A percentile compares a stretch with the other conserved stretches of the same genome.
Conservation (phyloP, 768 basidiomycete genomes). For the Pleurotus salmoneostramineus region DNA sequence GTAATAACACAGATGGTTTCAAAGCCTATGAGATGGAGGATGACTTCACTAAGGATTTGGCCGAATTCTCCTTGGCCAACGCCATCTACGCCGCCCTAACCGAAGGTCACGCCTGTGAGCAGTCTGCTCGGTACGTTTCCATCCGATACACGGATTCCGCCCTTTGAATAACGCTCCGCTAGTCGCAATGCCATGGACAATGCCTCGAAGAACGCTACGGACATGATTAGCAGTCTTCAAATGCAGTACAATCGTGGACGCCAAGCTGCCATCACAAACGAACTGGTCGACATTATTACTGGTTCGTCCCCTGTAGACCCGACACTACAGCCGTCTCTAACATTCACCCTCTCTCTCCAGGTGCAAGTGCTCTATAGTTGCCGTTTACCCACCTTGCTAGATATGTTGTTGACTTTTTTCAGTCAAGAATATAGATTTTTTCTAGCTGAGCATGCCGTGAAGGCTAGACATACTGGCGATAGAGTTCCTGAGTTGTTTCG, state of each 20-base stretch:
- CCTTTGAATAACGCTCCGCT: constrained; percentile 10
- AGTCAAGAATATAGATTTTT: constrained; percentile 1
- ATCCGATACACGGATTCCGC: not conserved
- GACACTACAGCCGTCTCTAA: not conserved
- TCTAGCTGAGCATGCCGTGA: not conserved
- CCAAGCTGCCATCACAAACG: constrained; percentile 96
- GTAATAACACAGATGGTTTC: constrained; percentile 64
- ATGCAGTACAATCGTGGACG: constrained; percentile 99
- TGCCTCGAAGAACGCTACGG: constrained; percentile 95
- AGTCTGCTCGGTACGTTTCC: constrained; percentile 73
- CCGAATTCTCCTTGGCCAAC: constrained; percentile 95
- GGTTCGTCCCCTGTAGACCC: constrained; percentile 40
- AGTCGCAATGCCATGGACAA: constrained; percentile 99
- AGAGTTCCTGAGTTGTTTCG: no score
- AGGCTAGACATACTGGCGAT: no score
- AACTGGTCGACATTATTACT: constrained; percentile 89
- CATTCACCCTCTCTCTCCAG: constrained; percentile 19
- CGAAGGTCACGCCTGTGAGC: constrained; percentile 95
- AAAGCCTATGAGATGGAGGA: constrained; percentile 97
- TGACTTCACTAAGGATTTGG: constrained; percentile 87
- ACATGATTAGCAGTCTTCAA: constrained; percentile 85
- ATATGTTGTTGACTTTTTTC: constrained; percentile 6
- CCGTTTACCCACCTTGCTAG: not conserved
- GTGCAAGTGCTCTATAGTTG: constrained; percentile 45
- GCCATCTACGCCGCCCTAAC: constrained; percentile 92